Evolutionary conservation across 495 filamentous ascomycete genomes (phyloP).

Genomic region (Hyaloscypha variabilis): DNA sequence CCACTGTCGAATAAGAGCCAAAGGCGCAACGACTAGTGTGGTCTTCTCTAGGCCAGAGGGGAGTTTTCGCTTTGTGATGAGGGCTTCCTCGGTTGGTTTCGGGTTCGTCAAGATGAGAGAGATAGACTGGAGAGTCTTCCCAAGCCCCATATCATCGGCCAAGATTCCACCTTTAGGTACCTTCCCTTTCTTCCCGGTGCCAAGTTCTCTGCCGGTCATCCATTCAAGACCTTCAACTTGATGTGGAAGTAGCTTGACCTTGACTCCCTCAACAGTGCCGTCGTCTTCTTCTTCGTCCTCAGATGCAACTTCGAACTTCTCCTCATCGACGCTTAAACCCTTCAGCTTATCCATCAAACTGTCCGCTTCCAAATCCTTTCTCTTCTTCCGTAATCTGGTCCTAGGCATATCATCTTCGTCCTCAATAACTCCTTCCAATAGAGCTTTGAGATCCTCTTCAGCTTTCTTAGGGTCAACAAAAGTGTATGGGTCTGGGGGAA

Average conservation of each 20-base stretch:
- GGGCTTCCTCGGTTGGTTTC: constrained; percentile 57
- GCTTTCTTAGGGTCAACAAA: constrained; percentile 81
- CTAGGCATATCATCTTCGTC: constrained; percentile 70
- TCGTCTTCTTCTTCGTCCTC: constrained; percentile 70
- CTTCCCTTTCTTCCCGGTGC: constrained; percentile 68
- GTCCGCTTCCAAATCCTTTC: constrained; percentile 39
- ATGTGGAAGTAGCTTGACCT: constrained; percentile 85
- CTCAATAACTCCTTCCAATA: constrained; percentile 86
- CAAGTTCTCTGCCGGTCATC: constrained; percentile 89
- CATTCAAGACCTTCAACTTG: constrained; percentile 91
- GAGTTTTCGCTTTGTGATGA: constrained; percentile 56
- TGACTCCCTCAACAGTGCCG: constrained; percentile 77
- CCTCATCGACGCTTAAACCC: constrained; percentile 52
- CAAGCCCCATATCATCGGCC: constrained; percentile 85
- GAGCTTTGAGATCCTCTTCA: constrained; percentile 80
- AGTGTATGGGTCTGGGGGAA: constrained; percentile 53
- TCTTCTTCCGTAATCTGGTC: constrained; percentile 56
- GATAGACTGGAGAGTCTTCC: constrained; percentile 84
- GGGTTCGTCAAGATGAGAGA: constrained; percentile 80
- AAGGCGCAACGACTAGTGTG: constrained; percentile 91
- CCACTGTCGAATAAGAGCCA: constrained; percentile 97
- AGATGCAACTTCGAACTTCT: constrained; percentile 40
- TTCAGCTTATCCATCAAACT: constrained; percentile 62
- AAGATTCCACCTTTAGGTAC: constrained; percentile 85
- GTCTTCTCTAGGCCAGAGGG: constrained; percentile 66